Conservation (phyloP, 1,139 yeast genomes). For the Yamadazyma blattariae region DNA sequence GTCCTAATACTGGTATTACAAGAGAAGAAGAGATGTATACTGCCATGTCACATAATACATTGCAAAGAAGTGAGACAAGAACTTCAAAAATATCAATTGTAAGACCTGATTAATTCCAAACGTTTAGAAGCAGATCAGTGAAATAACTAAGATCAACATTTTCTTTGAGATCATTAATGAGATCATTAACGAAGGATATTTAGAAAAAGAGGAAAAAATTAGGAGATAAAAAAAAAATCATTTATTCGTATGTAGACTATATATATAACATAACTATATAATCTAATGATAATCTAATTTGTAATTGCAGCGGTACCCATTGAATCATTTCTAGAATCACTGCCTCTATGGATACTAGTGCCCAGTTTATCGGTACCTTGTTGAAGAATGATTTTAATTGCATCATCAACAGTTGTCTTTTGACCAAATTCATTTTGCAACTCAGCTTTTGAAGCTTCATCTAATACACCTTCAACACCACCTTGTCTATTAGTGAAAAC, state of each 20-base stretch:
- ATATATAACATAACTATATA: background rate
- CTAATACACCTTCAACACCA: constrained; percentile 70
- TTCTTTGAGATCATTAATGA: background rate
- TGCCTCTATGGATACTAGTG: constrained; percentile 17
- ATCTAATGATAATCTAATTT: background rate
- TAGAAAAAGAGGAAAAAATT: too few species aligned
- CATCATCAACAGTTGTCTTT: constrained; percentile 42
- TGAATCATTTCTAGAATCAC: constrained; percentile 34
- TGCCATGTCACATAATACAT: constrained; percentile 7
- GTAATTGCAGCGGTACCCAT: constrained; percentile 30
- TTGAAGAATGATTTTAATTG: constrained; percentile 51
- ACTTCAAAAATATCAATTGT: constrained; percentile 7
- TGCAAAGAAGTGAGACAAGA: background rate
- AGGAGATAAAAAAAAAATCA: too few species aligned
- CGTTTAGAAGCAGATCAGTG: constrained; percentile 3
- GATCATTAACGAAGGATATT: too few species aligned
- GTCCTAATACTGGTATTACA: background rate
- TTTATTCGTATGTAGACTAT: background rate
- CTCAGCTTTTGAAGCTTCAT: constrained; percentile 68
- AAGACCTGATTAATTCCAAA: constrained; percentile 2
- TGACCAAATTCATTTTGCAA: constrained; percentile 64
- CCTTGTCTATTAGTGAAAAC: constrained; percentile 60
- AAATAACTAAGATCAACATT: background rate
- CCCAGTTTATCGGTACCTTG: constrained; percentile 51
- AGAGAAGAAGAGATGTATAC: constrained; percentile 2